Evolutionary conservation across 2,329 filamentous ascomycete species (phyloP).

Genomic region (Akanthomyces dipterigenus): DNA sequence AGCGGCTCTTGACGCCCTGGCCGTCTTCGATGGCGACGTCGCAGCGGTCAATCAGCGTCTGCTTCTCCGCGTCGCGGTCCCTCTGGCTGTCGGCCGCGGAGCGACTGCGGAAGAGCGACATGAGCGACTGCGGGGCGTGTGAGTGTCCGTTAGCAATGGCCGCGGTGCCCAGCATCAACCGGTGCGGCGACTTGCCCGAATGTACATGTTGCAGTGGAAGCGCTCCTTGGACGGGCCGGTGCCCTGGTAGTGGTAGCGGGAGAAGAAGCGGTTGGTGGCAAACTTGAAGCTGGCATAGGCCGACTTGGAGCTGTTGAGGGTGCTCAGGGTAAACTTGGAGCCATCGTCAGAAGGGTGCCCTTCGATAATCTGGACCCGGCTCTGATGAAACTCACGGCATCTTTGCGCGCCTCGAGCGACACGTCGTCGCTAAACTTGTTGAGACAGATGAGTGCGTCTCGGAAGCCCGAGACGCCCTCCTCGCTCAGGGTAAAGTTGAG

Average conservation of each 20-base stretch:
- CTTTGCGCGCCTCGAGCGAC: constrained; percentile 63
- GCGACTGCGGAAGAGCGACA: constrained; percentile 68
- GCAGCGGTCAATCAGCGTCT: constrained; percentile 66
- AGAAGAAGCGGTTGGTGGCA: constrained; percentile 62
- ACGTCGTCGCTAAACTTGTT: constrained; percentile 76
- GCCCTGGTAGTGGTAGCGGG: constrained; percentile 61
- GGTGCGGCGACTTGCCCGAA: constrained; percentile 44
- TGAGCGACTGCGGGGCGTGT: constrained; percentile 46
- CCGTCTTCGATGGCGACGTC: constrained; percentile 69
- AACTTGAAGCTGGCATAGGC: constrained; percentile 70
- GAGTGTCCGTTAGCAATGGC: background rate
- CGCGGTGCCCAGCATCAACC: background rate
- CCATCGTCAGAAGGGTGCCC: background rate
- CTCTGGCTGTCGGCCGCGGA: constrained; percentile 48
- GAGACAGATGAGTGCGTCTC: constrained; percentile 68
- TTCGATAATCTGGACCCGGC: background rate
- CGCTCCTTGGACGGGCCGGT: constrained; percentile 43
- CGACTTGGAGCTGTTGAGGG: constrained; percentile 73
- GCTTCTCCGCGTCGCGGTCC: constrained; percentile 47
- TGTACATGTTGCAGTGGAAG: constrained; percentile 72
- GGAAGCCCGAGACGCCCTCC: constrained; percentile 62
- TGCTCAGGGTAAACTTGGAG: constrained; percentile 61
- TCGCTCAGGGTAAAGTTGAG: constrained; percentile 68
- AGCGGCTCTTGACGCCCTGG: constrained; percentile 62
- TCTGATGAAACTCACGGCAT: constrained; percentile 44